Evolutionary conservation across 1,284 basidiomycete genomes (phyloP).

Genomic region (Ustilago hordei): DNA sequence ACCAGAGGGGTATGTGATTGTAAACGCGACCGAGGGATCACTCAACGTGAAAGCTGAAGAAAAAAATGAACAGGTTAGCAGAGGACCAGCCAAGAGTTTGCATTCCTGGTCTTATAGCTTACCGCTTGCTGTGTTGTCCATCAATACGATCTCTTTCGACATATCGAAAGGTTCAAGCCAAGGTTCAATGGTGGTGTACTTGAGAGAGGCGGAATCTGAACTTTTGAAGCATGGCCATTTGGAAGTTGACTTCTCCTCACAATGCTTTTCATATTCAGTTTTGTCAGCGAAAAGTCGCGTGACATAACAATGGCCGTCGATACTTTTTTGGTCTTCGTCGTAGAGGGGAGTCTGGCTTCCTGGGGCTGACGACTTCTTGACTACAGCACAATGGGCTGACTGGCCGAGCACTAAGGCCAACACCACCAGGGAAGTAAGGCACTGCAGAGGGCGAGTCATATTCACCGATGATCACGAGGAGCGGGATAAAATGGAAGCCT

Average conservation of each 20-base stretch:
- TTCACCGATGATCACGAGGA: too few relatives aligned
- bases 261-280: slow-evolving; percentile 5
- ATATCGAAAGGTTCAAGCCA: slow-evolving; percentile 8
- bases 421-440: background rate
- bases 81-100: background rate
- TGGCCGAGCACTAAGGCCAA: background rate
- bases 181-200: background rate
- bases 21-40: slow-evolving; percentile 7
- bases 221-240: slow-evolving; percentile 22
- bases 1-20: background rate
- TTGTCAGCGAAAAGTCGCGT: background rate
- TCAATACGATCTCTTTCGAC: slow-evolving; percentile 4
- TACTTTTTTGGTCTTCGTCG: background rate
- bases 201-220: background rate
- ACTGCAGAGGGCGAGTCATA: background rate
- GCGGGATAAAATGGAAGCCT: too few relatives aligned
- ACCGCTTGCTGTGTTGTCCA: background rate
- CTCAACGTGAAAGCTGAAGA: slow-evolving; percentile 15
- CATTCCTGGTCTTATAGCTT: background rate
- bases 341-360: background rate
- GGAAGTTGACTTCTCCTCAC: background rate
- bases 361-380: background rate
- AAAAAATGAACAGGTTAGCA: background rate
- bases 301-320: background rate
- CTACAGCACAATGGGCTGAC: background rate